Evolutionary conservation across 2,329 filamentous ascomycete genomes (phyloP).

Genomic region (Ophiostoma ulmi): DNA sequence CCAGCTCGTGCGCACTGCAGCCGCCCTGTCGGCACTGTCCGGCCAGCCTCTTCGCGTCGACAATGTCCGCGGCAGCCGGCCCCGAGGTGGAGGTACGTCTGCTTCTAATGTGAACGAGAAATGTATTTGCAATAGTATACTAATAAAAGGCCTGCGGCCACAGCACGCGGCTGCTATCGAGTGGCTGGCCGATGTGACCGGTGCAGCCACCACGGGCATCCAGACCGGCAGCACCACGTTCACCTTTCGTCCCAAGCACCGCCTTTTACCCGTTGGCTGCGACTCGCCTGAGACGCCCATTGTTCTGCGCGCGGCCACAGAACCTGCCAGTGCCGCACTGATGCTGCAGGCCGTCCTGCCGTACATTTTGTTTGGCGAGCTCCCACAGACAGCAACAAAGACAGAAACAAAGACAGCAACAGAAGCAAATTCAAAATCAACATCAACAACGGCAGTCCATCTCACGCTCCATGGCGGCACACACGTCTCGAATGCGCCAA

Average conservation of each 20-base stretch:
- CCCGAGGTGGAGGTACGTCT: conserved; percentile 33
- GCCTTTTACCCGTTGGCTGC: neutral
- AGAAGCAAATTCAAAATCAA: conserved; percentile 32
- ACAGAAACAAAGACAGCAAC: conserved; percentile 33
- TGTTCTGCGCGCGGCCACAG: conserved; percentile 39
- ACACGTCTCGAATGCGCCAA: conserved; percentile 52
- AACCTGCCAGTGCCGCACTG: conserved; percentile 51
- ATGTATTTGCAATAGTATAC: neutral
- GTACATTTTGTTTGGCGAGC: conserved; percentile 46
- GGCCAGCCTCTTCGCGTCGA: conserved; percentile 49
- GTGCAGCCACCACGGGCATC: conserved; percentile 48
- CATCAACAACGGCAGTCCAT: neutral
- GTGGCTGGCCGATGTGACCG: conserved; percentile 49
- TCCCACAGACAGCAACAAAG: neutral
- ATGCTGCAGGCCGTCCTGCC: conserved; percentile 58
- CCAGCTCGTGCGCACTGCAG: conserved; percentile 54
- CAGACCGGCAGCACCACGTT: conserved; percentile 47
- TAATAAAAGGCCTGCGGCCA: conserved; percentile 48
- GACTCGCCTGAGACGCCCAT: conserved; percentile 32
- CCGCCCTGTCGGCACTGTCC: conserved; percentile 52
- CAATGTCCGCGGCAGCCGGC: conserved; percentile 53
- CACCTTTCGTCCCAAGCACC: conserved; percentile 41
- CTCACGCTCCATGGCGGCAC: conserved; percentile 54
- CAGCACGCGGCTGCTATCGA: conserved; percentile 55
- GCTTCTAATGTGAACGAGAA: neutral